These are phyloP conservation scores for Wolfiporia cocos DNA, from an alignment of 1,284 basidiomycete genomes.

Conservation along the genomic window DNA sequence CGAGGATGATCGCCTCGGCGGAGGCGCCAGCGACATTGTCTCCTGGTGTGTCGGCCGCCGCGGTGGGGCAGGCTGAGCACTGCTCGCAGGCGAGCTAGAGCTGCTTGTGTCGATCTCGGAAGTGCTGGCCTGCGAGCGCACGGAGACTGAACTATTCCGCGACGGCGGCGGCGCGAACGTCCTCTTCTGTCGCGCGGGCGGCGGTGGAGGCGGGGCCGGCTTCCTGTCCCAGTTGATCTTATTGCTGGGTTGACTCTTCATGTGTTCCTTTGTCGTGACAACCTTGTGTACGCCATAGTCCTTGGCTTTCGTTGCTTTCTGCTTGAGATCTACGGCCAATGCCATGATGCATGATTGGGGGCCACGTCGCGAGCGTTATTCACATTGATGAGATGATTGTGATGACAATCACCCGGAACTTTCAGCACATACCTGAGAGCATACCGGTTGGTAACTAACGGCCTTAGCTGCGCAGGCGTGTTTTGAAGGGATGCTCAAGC, in stretches of 20 bases:
- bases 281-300: conserved; percentile 45
- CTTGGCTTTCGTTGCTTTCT: conserved; percentile 54
- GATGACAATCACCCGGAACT: no score
- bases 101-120: conserved; percentile 16
- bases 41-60: conserved; percentile 12
- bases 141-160: background rate
- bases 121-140: background rate
- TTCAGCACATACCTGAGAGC: no score
- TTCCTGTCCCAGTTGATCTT: conserved; percentile 57
- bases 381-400: background rate
- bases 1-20: conserved; percentile 7
- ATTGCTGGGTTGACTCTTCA: conserved; percentile 50
- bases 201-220: conserved; percentile 29
- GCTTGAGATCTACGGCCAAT: conserved; percentile 41
- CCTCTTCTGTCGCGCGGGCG: conserved; percentile 16
- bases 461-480: no score
- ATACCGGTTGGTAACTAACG: background rate
- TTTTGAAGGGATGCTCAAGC: no score
- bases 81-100: conserved; percentile 11
- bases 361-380: background rate
- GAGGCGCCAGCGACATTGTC: conserved; percentile 13
- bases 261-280: conserved; percentile 48
- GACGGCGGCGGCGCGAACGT: conserved; percentile 19
- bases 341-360: background rate
- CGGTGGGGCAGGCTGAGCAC: conserved; percentile 10